Conservation (phyloP, 202 grass and related monocot species). For the Brachypodium distachyon region DNA sequence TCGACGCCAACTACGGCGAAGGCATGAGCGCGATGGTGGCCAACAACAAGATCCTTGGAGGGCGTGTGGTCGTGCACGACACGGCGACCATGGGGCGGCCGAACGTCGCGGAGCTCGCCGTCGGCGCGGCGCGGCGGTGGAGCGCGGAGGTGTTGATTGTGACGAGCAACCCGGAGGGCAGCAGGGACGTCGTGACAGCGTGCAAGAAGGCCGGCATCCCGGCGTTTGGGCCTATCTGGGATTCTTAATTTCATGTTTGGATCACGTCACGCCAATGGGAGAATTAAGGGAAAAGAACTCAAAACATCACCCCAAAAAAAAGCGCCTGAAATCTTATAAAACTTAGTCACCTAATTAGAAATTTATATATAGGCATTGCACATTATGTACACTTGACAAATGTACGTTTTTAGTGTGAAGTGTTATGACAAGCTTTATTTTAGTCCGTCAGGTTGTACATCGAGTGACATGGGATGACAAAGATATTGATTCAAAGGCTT, state of each 20-base stretch:
- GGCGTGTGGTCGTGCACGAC: conserved; percentile 52
- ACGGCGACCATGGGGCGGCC: conserved; percentile 43
- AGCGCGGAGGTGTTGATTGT: conserved; percentile 52
- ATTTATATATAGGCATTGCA: too few species aligned
- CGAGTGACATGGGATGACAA: too few species aligned
- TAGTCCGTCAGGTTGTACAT: too few species aligned
- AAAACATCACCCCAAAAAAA: too few species aligned
- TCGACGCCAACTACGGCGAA: conserved; percentile 57
- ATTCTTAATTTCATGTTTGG: conserved; percentile 26
- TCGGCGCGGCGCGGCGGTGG: conserved; percentile 41
- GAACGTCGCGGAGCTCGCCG: conserved; percentile 32
- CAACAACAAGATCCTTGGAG: conserved; percentile 11
- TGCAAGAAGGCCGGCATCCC: conserved; percentile 47
- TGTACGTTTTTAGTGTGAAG: too few species aligned
- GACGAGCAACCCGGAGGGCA: conserved; percentile 73
- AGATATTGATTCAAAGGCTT: too few species aligned
- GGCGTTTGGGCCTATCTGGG: conserved; percentile 65
- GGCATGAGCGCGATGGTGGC: conserved; percentile 36
- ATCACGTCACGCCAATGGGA: too few species aligned
- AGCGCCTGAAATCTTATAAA: too few species aligned
- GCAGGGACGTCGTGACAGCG: conserved; percentile 39
- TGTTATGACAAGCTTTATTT: too few species aligned
- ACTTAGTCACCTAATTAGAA: too few species aligned
- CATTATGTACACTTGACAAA: too few species aligned
- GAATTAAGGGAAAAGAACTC: too few species aligned